Conservation (phyloP, 371 early-diverging fungal genomes). For the Mucor racemosus region DNA sequence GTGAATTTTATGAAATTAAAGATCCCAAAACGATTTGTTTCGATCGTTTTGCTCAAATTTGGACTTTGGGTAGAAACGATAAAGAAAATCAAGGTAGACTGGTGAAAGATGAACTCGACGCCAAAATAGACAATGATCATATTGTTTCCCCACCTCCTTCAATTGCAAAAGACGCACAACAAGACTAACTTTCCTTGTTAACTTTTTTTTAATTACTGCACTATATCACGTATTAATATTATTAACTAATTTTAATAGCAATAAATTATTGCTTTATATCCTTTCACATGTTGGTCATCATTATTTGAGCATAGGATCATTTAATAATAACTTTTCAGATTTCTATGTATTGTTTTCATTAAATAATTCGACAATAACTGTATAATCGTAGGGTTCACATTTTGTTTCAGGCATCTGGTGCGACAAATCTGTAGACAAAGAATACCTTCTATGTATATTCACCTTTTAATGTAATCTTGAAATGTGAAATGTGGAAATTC, state of each 20-base stretch:
- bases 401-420: neutral
- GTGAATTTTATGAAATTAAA: conserved; percentile 66
- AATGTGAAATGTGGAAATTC: too few species aligned
- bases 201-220: neutral
- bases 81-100: conserved; percentile 32
- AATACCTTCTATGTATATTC: too few species aligned
- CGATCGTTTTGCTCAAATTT: conserved; percentile 59
- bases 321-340: neutral
- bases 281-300: neutral
- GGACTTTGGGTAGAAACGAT: conserved; percentile 55
- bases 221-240: neutral
- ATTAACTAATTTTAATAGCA: neutral
- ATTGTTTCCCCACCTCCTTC: neutral
- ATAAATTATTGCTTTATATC: neutral
- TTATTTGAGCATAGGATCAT: neutral
- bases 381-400: neutral
- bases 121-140: neutral
- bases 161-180: neutral
- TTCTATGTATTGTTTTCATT: too few species aligned
- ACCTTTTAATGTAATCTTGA: too few species aligned
- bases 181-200: neutral
- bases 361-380: too few species aligned
- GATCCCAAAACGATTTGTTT: conserved; percentile 56
- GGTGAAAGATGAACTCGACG: conserved; percentile 36
- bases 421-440: too few species aligned